Evolutionary conservation across 2,329 filamentous ascomycete genomes (phyloP), one percentile per base, ranked within the genome.

Genomic region (Mycosphaerella arachidis): DNA sequence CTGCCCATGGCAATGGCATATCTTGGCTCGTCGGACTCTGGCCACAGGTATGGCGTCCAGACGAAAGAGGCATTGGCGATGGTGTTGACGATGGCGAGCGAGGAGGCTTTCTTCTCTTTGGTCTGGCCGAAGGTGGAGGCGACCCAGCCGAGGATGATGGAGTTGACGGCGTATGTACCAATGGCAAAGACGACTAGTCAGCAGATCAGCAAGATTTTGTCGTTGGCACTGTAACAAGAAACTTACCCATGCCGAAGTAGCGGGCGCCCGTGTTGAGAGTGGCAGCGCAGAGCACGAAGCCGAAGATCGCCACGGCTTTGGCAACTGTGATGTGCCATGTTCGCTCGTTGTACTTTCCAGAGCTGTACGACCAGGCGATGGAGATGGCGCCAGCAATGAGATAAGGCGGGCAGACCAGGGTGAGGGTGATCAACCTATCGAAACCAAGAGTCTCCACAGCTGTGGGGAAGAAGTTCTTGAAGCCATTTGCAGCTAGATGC

Each of bases 31-130:
- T 81, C 78, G 7, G 62, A 74, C 20, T 75, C 74, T 4, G 78
- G 79, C 78, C 79, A 82, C 3, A 82, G 70, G 61, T 81, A 81
- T 37, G 79, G 78, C n/a, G 78, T 78, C 65, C 80, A 82, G 48
- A 82, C 78, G 65, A 80, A 81, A 3, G 75, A 77, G 13, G 78
- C 77, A 64, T 79, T 79, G 27, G 77, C 78, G 29, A 78, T 75
- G 1, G 79, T 79, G 29, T 80, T 82, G 7, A 80, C 80, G 69
- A 82, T 79, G 13, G 78, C 78, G 9, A 81, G 67, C 0, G 79
- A 76, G 16, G 75, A 76, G 0, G 79, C 78, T 66, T 80, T 80
- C 71, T 81, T 81, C 64, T 81, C 79, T 55, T 78, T 78, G 0
- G 77, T 81, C 60, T 81, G 79, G 0, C 76, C 77, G 3, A 78